Conservation (phyloP, 163 green algal species). For the Scenedesmus sp. region DNA sequence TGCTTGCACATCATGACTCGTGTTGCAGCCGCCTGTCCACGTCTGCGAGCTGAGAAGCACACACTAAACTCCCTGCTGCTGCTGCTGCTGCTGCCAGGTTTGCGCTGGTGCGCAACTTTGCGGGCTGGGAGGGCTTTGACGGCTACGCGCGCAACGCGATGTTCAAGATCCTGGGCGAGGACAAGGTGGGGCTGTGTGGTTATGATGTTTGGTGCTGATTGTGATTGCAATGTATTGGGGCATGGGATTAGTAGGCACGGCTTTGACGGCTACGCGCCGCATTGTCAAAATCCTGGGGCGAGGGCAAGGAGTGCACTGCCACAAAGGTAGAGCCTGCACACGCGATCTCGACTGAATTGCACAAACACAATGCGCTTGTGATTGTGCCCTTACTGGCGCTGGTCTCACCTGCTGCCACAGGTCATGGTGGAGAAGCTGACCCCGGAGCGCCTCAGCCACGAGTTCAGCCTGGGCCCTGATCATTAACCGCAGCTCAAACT, state of each 20-base stretch:
- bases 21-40: neutral
- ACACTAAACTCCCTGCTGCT: slow-evolving; percentile 11
- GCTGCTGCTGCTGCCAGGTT: slow-evolving; percentile 60
- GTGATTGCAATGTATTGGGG: neutral
- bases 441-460: neutral
- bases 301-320: no score
- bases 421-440: slow-evolving; percentile 76
- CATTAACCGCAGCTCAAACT: no score
- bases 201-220: neutral
- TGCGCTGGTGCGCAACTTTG: slow-evolving; percentile 82
- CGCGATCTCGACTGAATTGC: no score
- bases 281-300: no score
- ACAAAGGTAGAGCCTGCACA: no score
- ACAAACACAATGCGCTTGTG: neutral
- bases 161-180: slow-evolving; percentile 83
- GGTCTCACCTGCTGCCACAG: neutral
- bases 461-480: neutral
- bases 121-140: slow-evolving; percentile 67
- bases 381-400: neutral
- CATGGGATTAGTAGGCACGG: no score
- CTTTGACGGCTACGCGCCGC: no score
- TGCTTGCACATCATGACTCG: neutral
- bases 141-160: slow-evolving; percentile 67
- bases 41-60: neutral
- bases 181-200: slow-evolving; percentile 68